phyloP scores from a whole-genome alignment of 1,284 basidiomycete genomes.

The Ceraceosorus guamensis region DNA sequence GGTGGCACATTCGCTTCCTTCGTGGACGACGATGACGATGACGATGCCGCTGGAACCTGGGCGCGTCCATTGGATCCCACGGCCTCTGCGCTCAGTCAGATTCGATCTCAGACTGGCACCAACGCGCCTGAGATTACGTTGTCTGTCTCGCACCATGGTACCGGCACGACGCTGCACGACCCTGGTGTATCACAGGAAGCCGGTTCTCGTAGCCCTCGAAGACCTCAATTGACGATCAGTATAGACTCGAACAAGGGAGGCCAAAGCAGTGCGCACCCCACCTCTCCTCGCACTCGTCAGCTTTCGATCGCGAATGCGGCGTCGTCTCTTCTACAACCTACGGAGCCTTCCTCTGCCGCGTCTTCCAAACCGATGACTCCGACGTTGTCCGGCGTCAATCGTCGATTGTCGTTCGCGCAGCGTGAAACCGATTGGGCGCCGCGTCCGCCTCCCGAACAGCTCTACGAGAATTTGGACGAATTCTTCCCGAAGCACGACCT shows the following conservation, averaged over 20 bases:
- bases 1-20: conserved; percentile 30
- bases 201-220: conserved; percentile 13
- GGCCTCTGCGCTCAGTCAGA: not conserved
- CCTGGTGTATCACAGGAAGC: conserved; percentile 6
- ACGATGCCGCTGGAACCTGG: conserved; percentile 38
- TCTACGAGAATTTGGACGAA: conserved; percentile 85
- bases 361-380: not conserved
- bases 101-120: not conserved
- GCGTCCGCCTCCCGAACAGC: conserved; percentile 84
- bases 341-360: not conserved
- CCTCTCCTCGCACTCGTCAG: not conserved
- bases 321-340: too few relatives aligned
- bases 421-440: conserved; percentile 52
- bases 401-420: conserved; percentile 36
- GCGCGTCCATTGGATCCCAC: conserved; percentile 37
- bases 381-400: conserved; percentile 11
- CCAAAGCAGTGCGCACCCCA: conserved; percentile 6
- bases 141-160: not conserved
- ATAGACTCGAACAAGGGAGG: conserved; percentile 19
- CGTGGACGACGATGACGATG: conserved; percentile 31
- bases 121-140: not conserved
- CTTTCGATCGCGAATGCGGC: too few relatives aligned
- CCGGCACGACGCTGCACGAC: conserved; percentile 2
- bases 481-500: conserved; percentile 96
- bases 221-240: conserved; percentile 33